Percentiles rank a stretch among this genome's conserved stretches.
Conservation (phyloP, 495 filamentous ascomycete genomes). For the Xylaria palmicola region DNA sequence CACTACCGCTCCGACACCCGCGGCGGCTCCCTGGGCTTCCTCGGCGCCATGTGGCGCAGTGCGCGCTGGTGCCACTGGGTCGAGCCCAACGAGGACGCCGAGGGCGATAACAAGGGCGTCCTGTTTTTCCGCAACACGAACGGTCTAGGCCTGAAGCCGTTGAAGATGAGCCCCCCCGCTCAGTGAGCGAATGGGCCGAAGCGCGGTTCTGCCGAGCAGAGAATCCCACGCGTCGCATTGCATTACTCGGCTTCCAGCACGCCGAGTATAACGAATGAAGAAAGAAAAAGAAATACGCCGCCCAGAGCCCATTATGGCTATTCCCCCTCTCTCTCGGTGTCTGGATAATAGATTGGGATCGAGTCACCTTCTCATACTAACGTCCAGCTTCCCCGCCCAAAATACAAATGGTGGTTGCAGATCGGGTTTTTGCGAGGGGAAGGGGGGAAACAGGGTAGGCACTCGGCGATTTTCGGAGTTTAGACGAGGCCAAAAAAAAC, state of each 20-base stretch:
- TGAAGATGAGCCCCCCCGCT: constrained; percentile 40
- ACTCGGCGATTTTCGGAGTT: neutral
- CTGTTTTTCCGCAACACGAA: constrained; percentile 78
- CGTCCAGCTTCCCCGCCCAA: too few species aligned
- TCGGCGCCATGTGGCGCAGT: constrained; percentile 62
- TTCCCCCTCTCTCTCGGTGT: too few species aligned
- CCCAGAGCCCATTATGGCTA: too few species aligned
- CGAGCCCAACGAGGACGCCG: constrained; percentile 63
- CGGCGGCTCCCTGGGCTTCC: constrained; percentile 62
- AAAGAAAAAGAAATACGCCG: too few species aligned
- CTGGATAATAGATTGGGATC: too few species aligned
- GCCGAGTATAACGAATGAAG: too few species aligned
- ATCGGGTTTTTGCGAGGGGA: neutral
- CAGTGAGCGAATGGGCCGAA: constrained; percentile 8
- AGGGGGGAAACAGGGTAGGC: too few species aligned
- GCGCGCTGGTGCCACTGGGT: constrained; percentile 77
- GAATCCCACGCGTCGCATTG: neutral
- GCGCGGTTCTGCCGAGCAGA: neutral
- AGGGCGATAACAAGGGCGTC: constrained; percentile 63
- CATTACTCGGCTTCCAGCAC: too few species aligned
- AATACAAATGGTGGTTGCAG: neutral
- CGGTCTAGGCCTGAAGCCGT: constrained; percentile 64
- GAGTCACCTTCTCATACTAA: too few species aligned
- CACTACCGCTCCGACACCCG: constrained; percentile 71
- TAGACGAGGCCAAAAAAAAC: neutral